These are phyloP conservation scores for Excoecaria cochinchinensis DNA, from an alignment of 345 rosid genomes.

Conservation along the genomic window DNA sequence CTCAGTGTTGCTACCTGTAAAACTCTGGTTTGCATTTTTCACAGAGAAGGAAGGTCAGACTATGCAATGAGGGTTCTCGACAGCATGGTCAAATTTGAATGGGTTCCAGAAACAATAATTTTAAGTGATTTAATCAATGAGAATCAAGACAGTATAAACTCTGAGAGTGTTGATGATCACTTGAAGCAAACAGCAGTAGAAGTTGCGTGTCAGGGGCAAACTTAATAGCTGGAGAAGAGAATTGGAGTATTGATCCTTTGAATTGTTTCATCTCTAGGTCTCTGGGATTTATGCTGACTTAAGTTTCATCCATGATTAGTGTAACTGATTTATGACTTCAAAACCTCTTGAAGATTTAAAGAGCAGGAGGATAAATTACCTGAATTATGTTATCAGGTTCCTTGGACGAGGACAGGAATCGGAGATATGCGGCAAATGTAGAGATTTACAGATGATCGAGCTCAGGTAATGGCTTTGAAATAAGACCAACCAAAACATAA, in stretches of 20 bases:
- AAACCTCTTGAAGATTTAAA: neutral
- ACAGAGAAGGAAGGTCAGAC: conserved; percentile 41
- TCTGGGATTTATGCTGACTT: neutral
- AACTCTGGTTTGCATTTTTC: conserved; percentile 43
- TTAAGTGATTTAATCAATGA: conserved; percentile 28
- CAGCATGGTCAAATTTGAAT: conserved; percentile 45
- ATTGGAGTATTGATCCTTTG: neutral
- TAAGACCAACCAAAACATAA: neutral
- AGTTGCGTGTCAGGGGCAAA: conserved; percentile 20
- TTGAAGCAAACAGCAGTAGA: conserved; percentile 24
- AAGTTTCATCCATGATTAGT: neutral
- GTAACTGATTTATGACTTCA: neutral
- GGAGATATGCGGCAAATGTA: neutral
- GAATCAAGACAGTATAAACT: conserved; percentile 14
- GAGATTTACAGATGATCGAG: neutral
- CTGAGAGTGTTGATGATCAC: conserved; percentile 15
- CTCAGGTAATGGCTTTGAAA: neutral
- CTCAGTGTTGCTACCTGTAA: conserved; percentile 51
- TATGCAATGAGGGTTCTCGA: conserved; percentile 53
- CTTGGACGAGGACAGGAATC: neutral
- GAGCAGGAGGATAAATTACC: neutral
- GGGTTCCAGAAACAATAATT: conserved; percentile 47
- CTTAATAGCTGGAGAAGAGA: conserved; percentile 16
- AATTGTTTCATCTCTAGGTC: neutral
- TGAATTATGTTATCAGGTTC: neutral